phyloP scores from a whole-genome alignment of 2,329 filamentous ascomycete genomes.

The Botrytis galanthina region DNA sequence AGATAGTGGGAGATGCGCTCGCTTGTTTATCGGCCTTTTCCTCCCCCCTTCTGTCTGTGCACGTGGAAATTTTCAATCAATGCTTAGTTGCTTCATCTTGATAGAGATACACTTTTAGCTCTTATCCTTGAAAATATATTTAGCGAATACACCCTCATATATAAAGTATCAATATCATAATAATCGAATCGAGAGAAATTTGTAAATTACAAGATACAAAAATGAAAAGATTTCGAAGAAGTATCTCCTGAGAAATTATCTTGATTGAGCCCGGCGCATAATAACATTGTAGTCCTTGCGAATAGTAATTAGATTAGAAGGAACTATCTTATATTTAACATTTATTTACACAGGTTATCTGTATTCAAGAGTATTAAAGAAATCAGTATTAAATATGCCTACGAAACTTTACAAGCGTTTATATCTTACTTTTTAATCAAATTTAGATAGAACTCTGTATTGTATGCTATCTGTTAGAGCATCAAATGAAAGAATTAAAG shows the following conservation, averaged over 20 bases:
- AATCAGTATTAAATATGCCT: neutral
- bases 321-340: neutral
- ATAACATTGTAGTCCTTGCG: accelerated
- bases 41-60: neutral
- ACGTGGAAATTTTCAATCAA: neutral
- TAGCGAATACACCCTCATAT: neutral
- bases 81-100: neutral
- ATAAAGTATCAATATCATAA: neutral
- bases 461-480: neutral
- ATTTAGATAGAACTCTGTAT: neutral
- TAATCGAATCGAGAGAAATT: neutral
- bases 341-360: neutral
- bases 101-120: neutral
- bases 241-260: neutral
- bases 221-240: neutral
- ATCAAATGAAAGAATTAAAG: neutral
- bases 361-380: neutral
- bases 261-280: no score
- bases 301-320: neutral
- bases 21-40: neutral
- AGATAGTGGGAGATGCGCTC: neutral
- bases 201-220: neutral
- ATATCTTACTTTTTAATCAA: neutral
- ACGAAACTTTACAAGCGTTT: neutral
- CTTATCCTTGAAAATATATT: neutral